Conservation (phyloP, 2,329 filamentous ascomycete genomes). For the Gnomoniopsis sp. region DNA sequence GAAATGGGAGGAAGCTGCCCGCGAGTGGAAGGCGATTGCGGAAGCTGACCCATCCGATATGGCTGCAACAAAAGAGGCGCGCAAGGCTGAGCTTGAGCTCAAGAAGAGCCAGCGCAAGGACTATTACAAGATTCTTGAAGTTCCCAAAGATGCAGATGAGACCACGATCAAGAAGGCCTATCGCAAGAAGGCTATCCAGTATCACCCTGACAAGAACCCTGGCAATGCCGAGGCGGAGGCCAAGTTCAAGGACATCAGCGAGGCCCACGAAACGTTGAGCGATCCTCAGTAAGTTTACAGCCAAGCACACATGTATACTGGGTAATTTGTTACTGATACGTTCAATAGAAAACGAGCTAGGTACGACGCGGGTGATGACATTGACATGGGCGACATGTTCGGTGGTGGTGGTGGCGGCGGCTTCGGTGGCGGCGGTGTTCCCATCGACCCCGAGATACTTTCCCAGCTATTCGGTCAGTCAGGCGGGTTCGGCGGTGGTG, state of each 20-base stretch:
- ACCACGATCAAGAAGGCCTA: constrained; percentile 94
- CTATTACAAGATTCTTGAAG: constrained; percentile 94
- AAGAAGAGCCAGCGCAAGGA: constrained; percentile 97
- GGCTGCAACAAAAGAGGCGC: constrained; percentile 77
- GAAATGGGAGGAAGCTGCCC: constrained; percentile 87
- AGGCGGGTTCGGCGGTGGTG: constrained; percentile 50
- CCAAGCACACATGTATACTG: background rate
- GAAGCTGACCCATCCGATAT: constrained; percentile 82
- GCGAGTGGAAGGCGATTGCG: constrained; percentile 81
- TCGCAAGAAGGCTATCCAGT: constrained; percentile 86
- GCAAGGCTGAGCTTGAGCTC: constrained; percentile 86
- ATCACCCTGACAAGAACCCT: constrained; percentile 97
- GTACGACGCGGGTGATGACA: constrained; percentile 90
- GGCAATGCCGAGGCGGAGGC: constrained; percentile 80
- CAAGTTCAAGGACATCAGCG: constrained; percentile 95
- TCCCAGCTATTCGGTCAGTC: constrained; percentile 81
- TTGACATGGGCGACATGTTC: constrained; percentile 86
- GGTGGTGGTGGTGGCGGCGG: constrained; percentile 60
- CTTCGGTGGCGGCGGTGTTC: constrained; percentile 47
- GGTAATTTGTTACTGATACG: constrained; percentile 28
- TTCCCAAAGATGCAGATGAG: constrained; percentile 82
- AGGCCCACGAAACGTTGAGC: constrained; percentile 93
- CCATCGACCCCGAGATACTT: constrained; percentile 73
- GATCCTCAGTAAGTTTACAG: constrained; percentile 75
- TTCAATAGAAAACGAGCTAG: constrained; percentile 67